Evolutionary conservation across 139 green algal genomes (phyloP).

Genomic region (Closterium sp.): DNA sequence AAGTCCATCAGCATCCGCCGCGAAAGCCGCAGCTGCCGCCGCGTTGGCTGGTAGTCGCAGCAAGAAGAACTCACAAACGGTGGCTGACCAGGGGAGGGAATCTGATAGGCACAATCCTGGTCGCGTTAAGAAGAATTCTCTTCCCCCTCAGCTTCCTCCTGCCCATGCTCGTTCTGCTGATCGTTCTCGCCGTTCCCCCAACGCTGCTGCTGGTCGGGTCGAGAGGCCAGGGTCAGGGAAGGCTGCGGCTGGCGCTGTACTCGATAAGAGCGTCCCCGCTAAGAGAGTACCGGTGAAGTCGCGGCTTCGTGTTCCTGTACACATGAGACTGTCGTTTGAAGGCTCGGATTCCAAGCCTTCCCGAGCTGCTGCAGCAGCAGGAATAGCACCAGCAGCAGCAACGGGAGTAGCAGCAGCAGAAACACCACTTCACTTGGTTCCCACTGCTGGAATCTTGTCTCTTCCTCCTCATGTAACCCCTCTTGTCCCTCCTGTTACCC

Average conservation of each 20-base stretch:
- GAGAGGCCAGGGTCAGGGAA: not conserved
- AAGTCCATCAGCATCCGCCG: not conserved
- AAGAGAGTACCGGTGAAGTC: not conserved
- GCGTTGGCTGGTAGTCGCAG: not conserved
- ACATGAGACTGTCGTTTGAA: not conserved
- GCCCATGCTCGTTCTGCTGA: not conserved
- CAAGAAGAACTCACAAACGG: not conserved
- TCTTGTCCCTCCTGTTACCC: not conserved
- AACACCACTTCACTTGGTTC: not conserved
- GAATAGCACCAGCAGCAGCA: not conserved
- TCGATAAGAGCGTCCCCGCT: not conserved
- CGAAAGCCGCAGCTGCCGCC: not conserved
- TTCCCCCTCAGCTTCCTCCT: not conserved
- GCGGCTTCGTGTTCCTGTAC: not conserved
- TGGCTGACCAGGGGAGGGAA: too few relatives aligned
- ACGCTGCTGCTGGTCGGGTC: not conserved
- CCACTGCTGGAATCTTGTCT: not conserved
- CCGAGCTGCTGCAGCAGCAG: not conserved
- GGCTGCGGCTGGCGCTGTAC: not conserved
- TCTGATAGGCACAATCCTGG: too few relatives aligned
- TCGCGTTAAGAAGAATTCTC: too few relatives aligned
- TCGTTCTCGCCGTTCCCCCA: too few relatives aligned
- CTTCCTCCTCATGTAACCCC: not conserved
- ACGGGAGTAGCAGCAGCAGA: not conserved
- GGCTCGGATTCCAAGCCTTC: not conserved